Conservation (phyloP, 805 yeast genomes). For the Kazachstania taianensis region DNA sequence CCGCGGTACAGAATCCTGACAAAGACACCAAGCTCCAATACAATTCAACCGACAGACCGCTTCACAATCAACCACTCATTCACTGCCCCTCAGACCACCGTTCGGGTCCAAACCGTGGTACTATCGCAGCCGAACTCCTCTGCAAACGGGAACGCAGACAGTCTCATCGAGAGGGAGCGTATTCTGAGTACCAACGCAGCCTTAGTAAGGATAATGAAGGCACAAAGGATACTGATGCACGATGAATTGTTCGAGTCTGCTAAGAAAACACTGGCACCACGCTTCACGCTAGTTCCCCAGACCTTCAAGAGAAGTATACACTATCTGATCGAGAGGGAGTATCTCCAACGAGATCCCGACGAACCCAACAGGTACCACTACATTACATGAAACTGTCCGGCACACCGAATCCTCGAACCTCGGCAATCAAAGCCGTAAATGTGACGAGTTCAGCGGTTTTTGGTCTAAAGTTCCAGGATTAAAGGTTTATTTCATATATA, state of each 20-base stretch:
- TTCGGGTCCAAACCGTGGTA: slow-evolving; percentile 42
- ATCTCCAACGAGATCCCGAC: slow-evolving; percentile 58
- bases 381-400: slow-evolving; percentile 5
- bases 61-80: slow-evolving; percentile 63
- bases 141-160: slow-evolving; percentile 25
- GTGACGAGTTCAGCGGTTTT: no score
- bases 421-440: no score
- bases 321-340: slow-evolving; percentile 70
- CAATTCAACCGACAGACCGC: slow-evolving; percentile 49
- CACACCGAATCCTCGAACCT: no score
- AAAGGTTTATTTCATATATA: no score
- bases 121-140: slow-evolving; percentile 1
- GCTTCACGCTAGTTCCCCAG: slow-evolving; percentile 62
- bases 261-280: slow-evolving; percentile 43
- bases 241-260: slow-evolving; percentile 60
- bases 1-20: slow-evolving; percentile 66
- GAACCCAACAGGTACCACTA: slow-evolving; percentile 30
- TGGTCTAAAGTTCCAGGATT: no score
- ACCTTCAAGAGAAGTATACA: slow-evolving; percentile 66
- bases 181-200: slow-evolving; percentile 72
- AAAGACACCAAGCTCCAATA: slow-evolving; percentile 68
- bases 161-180: slow-evolving; percentile 52
- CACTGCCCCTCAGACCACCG: slow-evolving; percentile 53
- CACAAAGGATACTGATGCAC: slow-evolving; percentile 50
- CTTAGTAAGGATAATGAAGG: slow-evolving; percentile 78